Evolutionary conservation across 768 basidiomycete species (phyloP), one percentile per base, ranked within the genome.

Genomic region (Mycena metata): DNA sequence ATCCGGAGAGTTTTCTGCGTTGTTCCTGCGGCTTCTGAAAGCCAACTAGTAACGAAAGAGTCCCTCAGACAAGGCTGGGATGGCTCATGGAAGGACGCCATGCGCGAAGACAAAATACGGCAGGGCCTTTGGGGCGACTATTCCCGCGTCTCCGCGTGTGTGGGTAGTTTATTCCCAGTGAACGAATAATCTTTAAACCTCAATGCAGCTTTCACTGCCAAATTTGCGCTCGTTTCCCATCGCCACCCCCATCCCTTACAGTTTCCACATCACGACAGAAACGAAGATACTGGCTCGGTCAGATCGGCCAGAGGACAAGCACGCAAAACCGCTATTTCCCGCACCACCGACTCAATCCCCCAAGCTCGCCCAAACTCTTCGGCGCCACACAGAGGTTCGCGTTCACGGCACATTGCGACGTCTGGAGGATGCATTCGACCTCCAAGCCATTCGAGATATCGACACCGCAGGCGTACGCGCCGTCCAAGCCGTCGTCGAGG

Each of bases 121-220:
- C 52, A 59, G 19, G 62, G 61, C 15, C 43, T 69, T 21, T 64
- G 61, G 67, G 67, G 62, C 8, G 67, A 64, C 17, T 69, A 63
- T 33, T 63, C 67, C 0, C 59, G 42, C 26, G 51, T 46, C 43
- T 19, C 33, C 23, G 52, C 17, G 1, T 47, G 30, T 17, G 58
- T 61, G 21, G 3, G 56, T 56, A 23, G 5, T 39, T 11, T 24
- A 26, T 41, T 33, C 17, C 10, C 17, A 8, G 17, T 4, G 15
- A 8, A 23, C 4, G 26, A 19, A 42, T 19, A n/a, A 21, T 8
- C 15, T 13, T 46, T 30, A 35, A 12, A 30, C 43, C 2, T 55
- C 8, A 10, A 21, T n/a, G 5, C 49, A 67, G 58, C 30, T 67
- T 6, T 23, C 42, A 41, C n/a, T 67, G 11, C 66, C 66, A 12